Percentiles rank a stretch among this genome's conserved stretches.
These are phyloP conservation scores for Rhizophagus clarus DNA, from an alignment of 192 early-diverging fungal genomes.

Conservation along the genomic window DNA sequence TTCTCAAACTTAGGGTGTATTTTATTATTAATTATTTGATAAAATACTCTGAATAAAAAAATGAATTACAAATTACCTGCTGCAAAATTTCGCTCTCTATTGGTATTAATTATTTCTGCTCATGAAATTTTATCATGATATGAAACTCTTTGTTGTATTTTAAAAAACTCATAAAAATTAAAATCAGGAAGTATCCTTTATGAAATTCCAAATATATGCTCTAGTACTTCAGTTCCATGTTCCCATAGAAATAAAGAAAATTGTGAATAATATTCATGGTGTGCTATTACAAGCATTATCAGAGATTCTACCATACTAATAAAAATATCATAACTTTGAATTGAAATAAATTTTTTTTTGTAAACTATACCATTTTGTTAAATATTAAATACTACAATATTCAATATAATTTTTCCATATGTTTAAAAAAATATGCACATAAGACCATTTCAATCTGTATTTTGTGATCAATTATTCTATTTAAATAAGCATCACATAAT, in stretches of 20 bases:
- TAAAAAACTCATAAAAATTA: slow-evolving; percentile 8
- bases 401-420: background rate
- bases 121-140: too few species aligned
- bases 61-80: too few species aligned
- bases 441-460: background rate
- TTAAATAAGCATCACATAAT: slow-evolving; percentile 5
- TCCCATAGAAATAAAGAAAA: background rate
- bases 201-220: background rate
- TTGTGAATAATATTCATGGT: background rate
- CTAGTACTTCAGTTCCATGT: background rate
- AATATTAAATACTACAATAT: background rate
- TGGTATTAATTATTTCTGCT: too few species aligned
- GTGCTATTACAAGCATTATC: background rate
- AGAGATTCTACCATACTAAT: background rate
- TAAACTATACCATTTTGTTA: background rate
- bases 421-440: background rate
- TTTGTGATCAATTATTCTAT: background rate
- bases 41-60: too few species aligned
- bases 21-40: too few species aligned
- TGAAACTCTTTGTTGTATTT: background rate
- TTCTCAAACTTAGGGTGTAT: too few species aligned
- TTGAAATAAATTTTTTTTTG: background rate
- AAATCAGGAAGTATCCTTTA: background rate
- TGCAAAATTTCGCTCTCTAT: too few species aligned
- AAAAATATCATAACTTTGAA: slow-evolving; percentile 3